Conservation (phyloP, 352 stramenopile genomes). For the Globisporangium lucens region DNA sequence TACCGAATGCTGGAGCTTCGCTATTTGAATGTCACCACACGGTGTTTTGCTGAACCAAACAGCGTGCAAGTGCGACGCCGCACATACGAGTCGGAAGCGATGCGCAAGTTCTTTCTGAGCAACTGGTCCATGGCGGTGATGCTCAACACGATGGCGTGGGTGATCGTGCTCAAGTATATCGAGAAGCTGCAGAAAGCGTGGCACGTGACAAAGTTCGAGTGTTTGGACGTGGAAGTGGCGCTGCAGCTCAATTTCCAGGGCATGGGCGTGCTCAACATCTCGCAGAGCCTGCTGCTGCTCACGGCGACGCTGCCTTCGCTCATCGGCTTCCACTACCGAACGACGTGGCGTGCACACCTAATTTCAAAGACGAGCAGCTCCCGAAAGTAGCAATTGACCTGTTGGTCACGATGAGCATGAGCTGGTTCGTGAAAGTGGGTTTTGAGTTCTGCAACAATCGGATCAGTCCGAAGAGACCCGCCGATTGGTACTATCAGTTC, state of each 20-base stretch:
- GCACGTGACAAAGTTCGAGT: slow-evolving; percentile 31
- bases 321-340: slow-evolving; percentile 31
- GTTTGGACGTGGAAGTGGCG: slow-evolving; percentile 33
- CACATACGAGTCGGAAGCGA: slow-evolving; percentile 20
- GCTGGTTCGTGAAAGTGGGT: slow-evolving; percentile 44
- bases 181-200: slow-evolving; percentile 34
- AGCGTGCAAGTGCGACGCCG: slow-evolving; percentile 15
- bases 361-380: slow-evolving; percentile 16
- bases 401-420: slow-evolving; percentile 47
- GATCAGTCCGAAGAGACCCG: slow-evolving; percentile 25
- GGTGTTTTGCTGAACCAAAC: slow-evolving; percentile 34
- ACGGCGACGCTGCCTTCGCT: slow-evolving; percentile 28
- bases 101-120: slow-evolving; percentile 43
- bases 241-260: slow-evolving; percentile 43
- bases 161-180: slow-evolving; percentile 45
- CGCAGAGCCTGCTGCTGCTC: slow-evolving; percentile 36
- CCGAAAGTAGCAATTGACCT: slow-evolving; percentile 24
- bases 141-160: slow-evolving; percentile 47
- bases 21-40: slow-evolving; percentile 23
- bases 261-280: slow-evolving; percentile 42
- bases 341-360: slow-evolving; percentile 27
- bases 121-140: slow-evolving; percentile 38
- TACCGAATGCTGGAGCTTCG: slow-evolving; percentile 39
- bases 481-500: slow-evolving; percentile 33
- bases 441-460: slow-evolving; percentile 42